Evolutionary conservation across 148 eudicot species (phyloP).

Genomic region (Arbutus unedo): DNA sequence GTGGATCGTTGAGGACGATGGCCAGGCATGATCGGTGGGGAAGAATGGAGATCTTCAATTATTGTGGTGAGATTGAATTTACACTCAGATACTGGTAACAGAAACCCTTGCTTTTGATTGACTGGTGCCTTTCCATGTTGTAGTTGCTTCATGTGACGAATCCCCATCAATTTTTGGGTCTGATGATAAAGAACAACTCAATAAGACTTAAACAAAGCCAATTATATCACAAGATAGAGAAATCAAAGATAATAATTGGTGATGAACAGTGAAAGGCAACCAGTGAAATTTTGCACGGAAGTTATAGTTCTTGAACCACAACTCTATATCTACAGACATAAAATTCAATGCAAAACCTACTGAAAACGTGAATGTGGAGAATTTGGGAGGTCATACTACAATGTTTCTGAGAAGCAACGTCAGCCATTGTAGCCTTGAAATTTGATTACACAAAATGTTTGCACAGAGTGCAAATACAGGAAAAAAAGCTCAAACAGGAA

Average conservation of each 20-base stretch:
- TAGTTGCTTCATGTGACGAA: conserved; percentile 51
- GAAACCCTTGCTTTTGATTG: conserved; percentile 64
- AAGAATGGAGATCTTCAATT: conserved; percentile 73
- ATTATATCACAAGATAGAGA: neutral
- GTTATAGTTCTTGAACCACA: neutral
- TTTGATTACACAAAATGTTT: neutral
- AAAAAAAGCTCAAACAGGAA: neutral
- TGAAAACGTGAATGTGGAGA: neutral
- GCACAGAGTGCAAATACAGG: neutral
- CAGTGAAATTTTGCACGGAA: neutral
- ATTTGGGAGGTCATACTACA: neutral
- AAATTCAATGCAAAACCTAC: neutral
- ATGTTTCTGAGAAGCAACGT: neutral
- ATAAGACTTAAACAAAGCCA: neutral
- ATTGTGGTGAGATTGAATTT: conserved; percentile 71
- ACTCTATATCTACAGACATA: neutral
- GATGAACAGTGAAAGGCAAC: neutral
- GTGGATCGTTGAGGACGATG: conserved; percentile 79
- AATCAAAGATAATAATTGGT: neutral
- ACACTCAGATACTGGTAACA: conserved; percentile 73
- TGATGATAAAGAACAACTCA: conserved; percentile 29
- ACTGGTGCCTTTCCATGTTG: conserved; percentile 45
- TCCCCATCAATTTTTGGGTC: conserved; percentile 65
- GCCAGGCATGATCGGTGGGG: conserved; percentile 40
- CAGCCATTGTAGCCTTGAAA: neutral